These are phyloP conservation scores for Macroventuria anomochaeta DNA, from an alignment of 2,329 filamentous ascomycete species.

Conservation along the genomic window DNA sequence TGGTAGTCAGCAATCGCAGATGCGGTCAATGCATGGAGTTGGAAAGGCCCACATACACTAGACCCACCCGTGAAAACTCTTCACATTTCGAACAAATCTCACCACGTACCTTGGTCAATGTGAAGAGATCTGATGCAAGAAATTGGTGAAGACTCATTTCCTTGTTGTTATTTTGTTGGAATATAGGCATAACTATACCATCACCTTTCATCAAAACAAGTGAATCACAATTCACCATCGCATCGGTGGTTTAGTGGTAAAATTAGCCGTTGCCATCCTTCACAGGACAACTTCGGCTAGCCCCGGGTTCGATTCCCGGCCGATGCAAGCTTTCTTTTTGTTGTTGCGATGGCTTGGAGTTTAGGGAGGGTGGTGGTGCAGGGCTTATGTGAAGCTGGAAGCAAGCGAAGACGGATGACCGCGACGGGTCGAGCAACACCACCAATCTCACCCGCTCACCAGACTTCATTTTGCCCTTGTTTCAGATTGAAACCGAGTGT, in stretches of 20 bases:
- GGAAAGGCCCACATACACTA: not conserved
- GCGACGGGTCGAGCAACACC: no score
- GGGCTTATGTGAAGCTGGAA: no score
- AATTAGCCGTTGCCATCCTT: conserved; percentile 12
- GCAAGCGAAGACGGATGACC: no score
- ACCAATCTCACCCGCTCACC: no score
- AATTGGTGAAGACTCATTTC: no score
- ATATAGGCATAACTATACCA: no score
- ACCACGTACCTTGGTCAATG: not conserved
- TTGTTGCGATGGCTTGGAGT: not conserved
- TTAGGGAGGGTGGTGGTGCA: no score
- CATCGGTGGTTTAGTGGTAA: conserved; percentile 13
- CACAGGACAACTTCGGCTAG: conserved; percentile 5
- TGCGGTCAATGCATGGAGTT: not conserved
- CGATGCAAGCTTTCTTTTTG: conserved; percentile 2
- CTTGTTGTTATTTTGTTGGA: no score
- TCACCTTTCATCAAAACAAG: not conserved
- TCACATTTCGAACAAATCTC: not conserved
- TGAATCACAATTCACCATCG: not conserved
- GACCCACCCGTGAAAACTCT: not conserved
- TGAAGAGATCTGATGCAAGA: not conserved
- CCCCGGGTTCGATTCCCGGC: conserved; percentile 7
- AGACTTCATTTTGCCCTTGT: not conserved
- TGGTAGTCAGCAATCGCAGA: not conserved
- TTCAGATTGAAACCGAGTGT: no score